Evolutionary conservation across 2,329 filamentous ascomycete species (phyloP), one percentile per base, ranked within the genome.

Genomic region (Sporothrix humicola): DNA sequence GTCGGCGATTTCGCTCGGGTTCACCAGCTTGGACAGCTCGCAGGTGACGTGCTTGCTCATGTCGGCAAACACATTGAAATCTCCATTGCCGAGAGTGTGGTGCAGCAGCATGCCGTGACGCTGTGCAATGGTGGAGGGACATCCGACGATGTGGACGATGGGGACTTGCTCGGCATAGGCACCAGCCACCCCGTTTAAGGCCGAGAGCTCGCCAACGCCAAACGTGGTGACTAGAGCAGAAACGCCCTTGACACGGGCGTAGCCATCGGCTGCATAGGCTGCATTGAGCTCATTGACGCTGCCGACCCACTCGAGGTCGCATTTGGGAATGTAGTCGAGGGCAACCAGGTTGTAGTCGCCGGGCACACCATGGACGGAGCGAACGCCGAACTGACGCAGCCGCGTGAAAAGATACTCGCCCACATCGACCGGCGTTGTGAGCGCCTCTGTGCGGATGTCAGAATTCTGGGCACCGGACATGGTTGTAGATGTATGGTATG

Each of bases 21-120:
- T 87, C 79, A 89, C 91, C 73, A 97, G 86, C 78, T 91, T 90
- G 72, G 91, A 90, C 54, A 92, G 86, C 26, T 89, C 89, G 79
- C 90, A 92, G 0, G 93, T 93, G 77, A 97, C 89, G 69, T 89
- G 82, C 65, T 87, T 84, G 80, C 87, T 92, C 91, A 97, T 97
- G 79, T 93, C 88, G 77, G 90, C 87, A 81, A 97, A 97, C 72
- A 94, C 92, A 75, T 78, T 75, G 61, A 77, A 80, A 37, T 91
- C 87, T 71, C 90, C 86, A 77, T 89, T 87, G 23, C 84, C 85
- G n/a, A 89, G 83, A 0, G 87, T 88, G 77, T 89, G 87, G 74
- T 88, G 86, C 65, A 79, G 75, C 72, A 79, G 77, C 73, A 77
- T 76, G 65, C 76, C 77, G 42, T 72, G 74, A 66, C 76, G 76